Evolutionary conservation across 1,284 basidiomycete species (phyloP).

Genomic region (Chondrostereum purpureum): DNA sequence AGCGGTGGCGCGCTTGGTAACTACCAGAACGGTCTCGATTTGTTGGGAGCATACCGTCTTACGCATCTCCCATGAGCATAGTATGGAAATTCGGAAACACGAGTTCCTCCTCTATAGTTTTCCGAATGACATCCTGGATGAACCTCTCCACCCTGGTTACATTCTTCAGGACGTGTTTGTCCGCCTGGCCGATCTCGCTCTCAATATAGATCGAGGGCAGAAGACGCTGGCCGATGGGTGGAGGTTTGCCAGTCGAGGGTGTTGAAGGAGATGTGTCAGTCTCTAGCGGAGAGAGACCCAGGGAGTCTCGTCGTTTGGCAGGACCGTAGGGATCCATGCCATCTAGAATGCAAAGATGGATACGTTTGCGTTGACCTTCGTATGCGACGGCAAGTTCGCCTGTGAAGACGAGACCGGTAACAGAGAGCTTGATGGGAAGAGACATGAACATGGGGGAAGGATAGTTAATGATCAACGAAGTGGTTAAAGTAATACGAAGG

Average conservation of each 20-base stretch:
- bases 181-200: conserved; percentile 92
- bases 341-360: conserved; percentile 87
- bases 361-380: conserved; percentile 72
- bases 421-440: conserved; percentile 85
- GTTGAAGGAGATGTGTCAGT: conserved; percentile 34
- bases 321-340: conserved; percentile 78
- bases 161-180: conserved; percentile 95
- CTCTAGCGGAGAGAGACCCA: conserved; percentile 34
- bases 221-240: conserved; percentile 77
- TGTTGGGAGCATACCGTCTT: conserved; percentile 1
- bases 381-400: conserved; percentile 90
- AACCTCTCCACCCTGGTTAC: conserved; percentile 96
- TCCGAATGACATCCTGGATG: conserved; percentile 90
- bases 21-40: background rate
- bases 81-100: conserved; percentile 95
- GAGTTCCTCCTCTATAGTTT: conserved; percentile 89
- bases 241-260: conserved; percentile 45
- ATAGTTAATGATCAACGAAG: conserved; percentile 93
- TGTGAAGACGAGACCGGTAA: conserved; percentile 82
- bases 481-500: conserved; percentile 79
- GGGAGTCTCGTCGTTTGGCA: conserved; percentile 30
- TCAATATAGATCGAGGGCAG: conserved; percentile 93
- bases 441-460: conserved; percentile 94
- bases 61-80: conserved; percentile 55
- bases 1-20: background rate